Evolutionary conservation across 2,329 filamentous ascomycete species (phyloP).

Genomic region (Aspergillus sp.): DNA sequence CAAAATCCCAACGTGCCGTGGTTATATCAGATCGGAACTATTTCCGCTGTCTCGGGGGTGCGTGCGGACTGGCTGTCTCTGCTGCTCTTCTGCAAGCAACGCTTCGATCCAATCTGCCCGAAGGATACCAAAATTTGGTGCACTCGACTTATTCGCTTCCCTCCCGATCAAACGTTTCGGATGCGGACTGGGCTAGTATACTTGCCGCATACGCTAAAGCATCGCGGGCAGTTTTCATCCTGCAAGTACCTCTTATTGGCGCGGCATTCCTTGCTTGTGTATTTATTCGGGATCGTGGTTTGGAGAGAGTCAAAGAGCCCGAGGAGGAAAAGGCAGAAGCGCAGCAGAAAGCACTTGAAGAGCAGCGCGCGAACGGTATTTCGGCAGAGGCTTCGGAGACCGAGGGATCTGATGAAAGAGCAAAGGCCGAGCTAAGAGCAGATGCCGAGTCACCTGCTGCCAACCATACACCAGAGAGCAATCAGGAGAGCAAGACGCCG

Average conservation of each 20-base stretch:
- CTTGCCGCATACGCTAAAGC: constrained; percentile 50
- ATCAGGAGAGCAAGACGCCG: too few relatives aligned
- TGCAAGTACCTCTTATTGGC: constrained; percentile 52
- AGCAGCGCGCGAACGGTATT: constrained; percentile 1
- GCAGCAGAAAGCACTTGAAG: constrained; percentile 25
- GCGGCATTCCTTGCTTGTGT: constrained; percentile 47
- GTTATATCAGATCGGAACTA: constrained; percentile 62
- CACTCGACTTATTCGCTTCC: constrained; percentile 37
- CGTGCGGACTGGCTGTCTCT: constrained; percentile 54
- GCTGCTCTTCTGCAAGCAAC: constrained; percentile 46
- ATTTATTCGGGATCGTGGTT: constrained; percentile 49
- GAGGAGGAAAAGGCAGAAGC: constrained; percentile 20
- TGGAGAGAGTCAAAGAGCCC: constrained; percentile 33
- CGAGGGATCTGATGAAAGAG: background rate
- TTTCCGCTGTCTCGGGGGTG: constrained; percentile 55
- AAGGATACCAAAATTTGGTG: constrained; percentile 32
- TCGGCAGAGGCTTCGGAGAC: background rate
- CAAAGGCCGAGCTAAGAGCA: too few relatives aligned
- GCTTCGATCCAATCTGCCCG: constrained; percentile 35
- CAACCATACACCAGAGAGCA: too few relatives aligned
- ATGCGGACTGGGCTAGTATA: constrained; percentile 37
- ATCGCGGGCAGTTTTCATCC: constrained; percentile 52
- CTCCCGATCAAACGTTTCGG: constrained; percentile 19
- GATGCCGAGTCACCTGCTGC: too few relatives aligned
- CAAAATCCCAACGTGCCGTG: constrained; percentile 55